phyloP scores from a whole-genome alignment of 2,329 filamentous ascomycete species.

The Sporothrix variecibatus region DNA sequence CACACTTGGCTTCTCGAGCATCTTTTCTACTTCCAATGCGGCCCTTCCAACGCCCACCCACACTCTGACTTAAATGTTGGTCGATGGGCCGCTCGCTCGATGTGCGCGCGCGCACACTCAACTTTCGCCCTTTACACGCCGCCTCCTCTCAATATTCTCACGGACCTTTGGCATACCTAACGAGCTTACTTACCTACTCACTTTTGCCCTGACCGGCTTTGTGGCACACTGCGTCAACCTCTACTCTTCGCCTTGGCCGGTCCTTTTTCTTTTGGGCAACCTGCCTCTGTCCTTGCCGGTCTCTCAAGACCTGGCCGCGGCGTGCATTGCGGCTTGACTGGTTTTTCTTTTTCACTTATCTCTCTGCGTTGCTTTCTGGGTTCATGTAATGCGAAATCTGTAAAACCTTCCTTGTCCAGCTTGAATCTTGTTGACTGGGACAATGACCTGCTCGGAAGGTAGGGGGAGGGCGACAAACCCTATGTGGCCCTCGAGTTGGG shows the following conservation, averaged over 20 bases:
- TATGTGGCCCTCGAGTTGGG: background rate
- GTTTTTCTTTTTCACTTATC: background rate
- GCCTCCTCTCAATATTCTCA: background rate
- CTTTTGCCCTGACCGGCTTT: background rate
- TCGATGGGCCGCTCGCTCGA: background rate
- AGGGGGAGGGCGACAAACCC: conserved; percentile 6
- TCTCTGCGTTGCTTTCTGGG: background rate
- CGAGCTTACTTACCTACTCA: background rate
- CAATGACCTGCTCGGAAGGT: conserved; percentile 6
- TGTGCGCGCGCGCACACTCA: background rate
- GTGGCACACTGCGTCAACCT: no score
- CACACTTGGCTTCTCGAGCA: background rate
- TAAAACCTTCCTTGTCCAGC: conserved; percentile 2
- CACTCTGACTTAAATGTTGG: background rate
- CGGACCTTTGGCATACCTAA: background rate
- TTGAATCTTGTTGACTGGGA: conserved; percentile 6
- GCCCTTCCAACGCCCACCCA: background rate
- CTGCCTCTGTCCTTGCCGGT: background rate
- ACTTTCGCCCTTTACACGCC: background rate
- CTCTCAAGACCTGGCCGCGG: background rate
- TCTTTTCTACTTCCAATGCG: background rate
- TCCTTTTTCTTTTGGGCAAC: background rate
- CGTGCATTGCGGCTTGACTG: background rate
- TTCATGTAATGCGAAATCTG: background rate
- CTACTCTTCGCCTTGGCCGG: no score